These are phyloP conservation scores for Brassica cretica DNA, from an alignment of 345 rosid species.

Conservation along the genomic window DNA sequence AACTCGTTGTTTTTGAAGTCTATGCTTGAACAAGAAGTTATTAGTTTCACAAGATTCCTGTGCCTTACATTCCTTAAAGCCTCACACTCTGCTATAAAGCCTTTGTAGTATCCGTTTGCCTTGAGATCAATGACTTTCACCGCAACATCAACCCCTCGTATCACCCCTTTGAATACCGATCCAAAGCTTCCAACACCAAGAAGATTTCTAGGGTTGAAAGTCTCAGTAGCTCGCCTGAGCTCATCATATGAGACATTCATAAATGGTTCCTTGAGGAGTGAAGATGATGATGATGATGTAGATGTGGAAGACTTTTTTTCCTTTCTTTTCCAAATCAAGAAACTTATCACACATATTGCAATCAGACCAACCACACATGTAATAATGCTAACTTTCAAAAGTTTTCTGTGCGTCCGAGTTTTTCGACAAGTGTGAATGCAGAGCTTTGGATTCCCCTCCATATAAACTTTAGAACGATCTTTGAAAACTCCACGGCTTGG, in stretches of 20 bases:
- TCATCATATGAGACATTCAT: slow-evolving; percentile 48
- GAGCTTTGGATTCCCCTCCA: slow-evolving; percentile 44
- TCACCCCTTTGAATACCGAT: slow-evolving; percentile 37
- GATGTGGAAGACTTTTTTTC: slow-evolving; percentile 1
- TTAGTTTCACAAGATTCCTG: slow-evolving; percentile 52
- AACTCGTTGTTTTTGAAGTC: slow-evolving; percentile 48
- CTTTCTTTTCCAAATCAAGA: slow-evolving; percentile 32
- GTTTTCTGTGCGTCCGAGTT: background rate
- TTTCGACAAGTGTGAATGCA: slow-evolving; percentile 33
- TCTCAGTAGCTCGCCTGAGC: slow-evolving; percentile 46
- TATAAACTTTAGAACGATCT: slow-evolving; percentile 33
- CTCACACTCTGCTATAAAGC: slow-evolving; percentile 53
- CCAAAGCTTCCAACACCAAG: slow-evolving; percentile 57
- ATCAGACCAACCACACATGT: slow-evolving; percentile 7
- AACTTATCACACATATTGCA: slow-evolving; percentile 24
- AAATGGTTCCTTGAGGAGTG: slow-evolving; percentile 30
- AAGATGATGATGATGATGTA: slow-evolving; percentile 12
- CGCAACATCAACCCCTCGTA: slow-evolving; percentile 37
- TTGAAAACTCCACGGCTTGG: slow-evolving; percentile 38
- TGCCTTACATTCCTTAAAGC: slow-evolving; percentile 54
- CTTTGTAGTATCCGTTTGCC: slow-evolving; percentile 43
- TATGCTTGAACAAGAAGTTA: slow-evolving; percentile 54
- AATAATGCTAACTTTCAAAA: slow-evolving; percentile 25
- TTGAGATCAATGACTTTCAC: slow-evolving; percentile 47
- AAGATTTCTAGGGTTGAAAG: slow-evolving; percentile 42